Percentiles rank a stretch among this genome's conserved stretches.
These are phyloP conservation scores for Spathaspora arborariae DNA, from an alignment of 805 yeast species.

Conservation along the genomic window DNA sequence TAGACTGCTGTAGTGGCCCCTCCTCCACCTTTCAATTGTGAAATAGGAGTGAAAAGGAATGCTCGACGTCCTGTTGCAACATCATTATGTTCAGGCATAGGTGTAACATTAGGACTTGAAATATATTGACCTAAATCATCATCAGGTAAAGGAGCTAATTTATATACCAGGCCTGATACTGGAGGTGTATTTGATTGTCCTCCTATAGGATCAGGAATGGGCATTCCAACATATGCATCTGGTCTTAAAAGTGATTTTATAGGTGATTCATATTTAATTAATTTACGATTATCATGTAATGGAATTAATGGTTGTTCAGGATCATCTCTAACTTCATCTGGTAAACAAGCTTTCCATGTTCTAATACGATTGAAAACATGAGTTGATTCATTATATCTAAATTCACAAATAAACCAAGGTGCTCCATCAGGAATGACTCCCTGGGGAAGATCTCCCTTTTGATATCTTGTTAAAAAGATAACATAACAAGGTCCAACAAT, in stretches of 20 bases:
- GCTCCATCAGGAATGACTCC: constrained; percentile 63
- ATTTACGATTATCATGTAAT: constrained; percentile 58
- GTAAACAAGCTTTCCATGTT: constrained; percentile 98
- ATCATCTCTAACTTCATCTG: constrained; percentile 87
- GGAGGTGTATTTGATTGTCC: constrained; percentile 89
- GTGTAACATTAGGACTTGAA: constrained; percentile 37
- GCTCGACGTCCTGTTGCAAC: constrained; percentile 32
- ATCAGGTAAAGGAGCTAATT: constrained; percentile 66
- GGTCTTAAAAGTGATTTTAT: constrained; percentile 72
- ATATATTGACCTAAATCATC: constrained; percentile 80
- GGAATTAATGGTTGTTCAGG: constrained; percentile 77
- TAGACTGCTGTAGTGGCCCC: constrained; percentile 21
- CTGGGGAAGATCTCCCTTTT: constrained; percentile 85
- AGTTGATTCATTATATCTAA: constrained; percentile 86
- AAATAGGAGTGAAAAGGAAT: constrained; percentile 41
- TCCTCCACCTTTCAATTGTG: constrained; percentile 37
- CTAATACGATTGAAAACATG: constrained; percentile 90
- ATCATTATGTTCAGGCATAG: constrained; percentile 39
- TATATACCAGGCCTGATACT: constrained; percentile 84
- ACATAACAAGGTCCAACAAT: constrained; percentile 93
- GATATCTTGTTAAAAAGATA: constrained; percentile 88
- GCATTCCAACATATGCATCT: constrained; percentile 67
- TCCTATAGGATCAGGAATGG: constrained; percentile 76
- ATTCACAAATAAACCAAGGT: constrained; percentile 90
- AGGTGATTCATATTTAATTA: constrained; percentile 81